These are phyloP conservation scores for Moesziomyces globuligerus DNA, from an alignment of 1,284 basidiomycete genomes.

Conservation along the genomic window DNA sequence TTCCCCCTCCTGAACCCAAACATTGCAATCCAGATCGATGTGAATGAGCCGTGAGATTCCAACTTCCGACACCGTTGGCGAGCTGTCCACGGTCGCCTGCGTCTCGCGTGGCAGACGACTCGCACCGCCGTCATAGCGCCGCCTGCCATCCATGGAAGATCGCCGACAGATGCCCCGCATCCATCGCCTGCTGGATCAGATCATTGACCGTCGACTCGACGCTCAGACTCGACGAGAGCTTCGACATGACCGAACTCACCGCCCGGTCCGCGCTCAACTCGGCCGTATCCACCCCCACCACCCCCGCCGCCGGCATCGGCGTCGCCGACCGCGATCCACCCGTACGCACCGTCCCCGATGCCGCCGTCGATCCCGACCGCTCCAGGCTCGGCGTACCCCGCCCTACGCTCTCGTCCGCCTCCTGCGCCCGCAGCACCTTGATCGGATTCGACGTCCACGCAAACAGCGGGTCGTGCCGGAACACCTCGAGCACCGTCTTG, in stretches of 20 bases:
- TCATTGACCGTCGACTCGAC: conserved; percentile 94
- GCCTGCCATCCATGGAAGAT: conserved; percentile 73
- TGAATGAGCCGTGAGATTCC: no score
- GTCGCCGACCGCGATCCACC: conserved; percentile 19
- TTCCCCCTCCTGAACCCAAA: not conserved
- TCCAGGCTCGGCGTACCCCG: conserved; percentile 13
- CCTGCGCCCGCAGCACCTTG: conserved; percentile 53
- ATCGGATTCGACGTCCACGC: conserved; percentile 74
- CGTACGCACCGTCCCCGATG: conserved; percentile 3
- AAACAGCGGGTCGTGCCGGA: conserved; percentile 94
- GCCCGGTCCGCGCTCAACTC: conserved; percentile 91
- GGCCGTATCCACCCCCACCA: conserved; percentile 69
- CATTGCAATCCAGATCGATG: no score
- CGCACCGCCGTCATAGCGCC: conserved; percentile 12
- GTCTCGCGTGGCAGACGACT: not conserved
- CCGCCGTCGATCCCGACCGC: conserved; percentile 12
- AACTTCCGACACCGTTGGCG: not conserved
- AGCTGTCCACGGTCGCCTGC: not conserved
- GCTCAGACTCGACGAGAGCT: conserved; percentile 84
- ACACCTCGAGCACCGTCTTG: conserved; percentile 94
- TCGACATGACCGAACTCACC: conserved; percentile 71
- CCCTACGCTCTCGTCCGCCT: conserved; percentile 21
- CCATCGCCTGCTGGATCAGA: conserved; percentile 87
- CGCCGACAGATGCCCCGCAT: conserved; percentile 77
- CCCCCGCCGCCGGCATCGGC: conserved; percentile 4